phyloP scores from a whole-genome alignment of 202 grass and related monocot species.

The Setaria viridis region DNA sequence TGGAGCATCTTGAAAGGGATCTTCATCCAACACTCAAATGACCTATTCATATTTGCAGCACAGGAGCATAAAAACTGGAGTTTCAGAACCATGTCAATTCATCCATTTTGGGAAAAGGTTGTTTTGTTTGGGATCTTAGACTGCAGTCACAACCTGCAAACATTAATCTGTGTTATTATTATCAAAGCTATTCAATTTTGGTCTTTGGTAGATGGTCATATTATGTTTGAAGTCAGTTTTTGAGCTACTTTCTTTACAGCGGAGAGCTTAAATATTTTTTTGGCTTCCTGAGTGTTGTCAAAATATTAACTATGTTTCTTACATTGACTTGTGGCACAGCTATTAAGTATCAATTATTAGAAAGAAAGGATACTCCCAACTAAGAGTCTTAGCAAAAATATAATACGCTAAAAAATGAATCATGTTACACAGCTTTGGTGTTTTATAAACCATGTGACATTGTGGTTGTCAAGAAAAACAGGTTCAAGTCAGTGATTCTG shows the following conservation, averaged over 20 bases:
- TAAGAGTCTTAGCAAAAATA: constrained; percentile 4
- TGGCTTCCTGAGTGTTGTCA: not conserved
- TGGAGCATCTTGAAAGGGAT: constrained; percentile 69
- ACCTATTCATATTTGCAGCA: constrained; percentile 58
- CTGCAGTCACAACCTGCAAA: constrained; percentile 96
- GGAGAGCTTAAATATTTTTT: not conserved
- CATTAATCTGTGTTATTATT: constrained; percentile 73
- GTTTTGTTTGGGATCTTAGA: constrained; percentile 80
- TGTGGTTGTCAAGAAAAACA: constrained; percentile 19
- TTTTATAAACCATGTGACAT: constrained; percentile 31
- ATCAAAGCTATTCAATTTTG: constrained; percentile 47
- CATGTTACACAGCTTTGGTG: not conserved
- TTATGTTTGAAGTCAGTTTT: constrained; percentile 39
- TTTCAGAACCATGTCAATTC: constrained; percentile 55
- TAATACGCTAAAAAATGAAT: constrained; percentile 6
- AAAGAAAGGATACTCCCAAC: constrained; percentile 17
- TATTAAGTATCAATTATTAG: constrained; percentile 14
- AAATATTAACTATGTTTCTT: constrained; percentile 6
- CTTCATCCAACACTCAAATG: constrained; percentile 73
- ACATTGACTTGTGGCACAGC: constrained; percentile 7
- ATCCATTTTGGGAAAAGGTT: constrained; percentile 55
- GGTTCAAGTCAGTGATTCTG: not conserved
- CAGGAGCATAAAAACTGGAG: constrained; percentile 41
- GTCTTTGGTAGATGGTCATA: constrained; percentile 28
- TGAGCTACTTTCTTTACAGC: constrained; percentile 7